Conservation (phyloP, 768 basidiomycete genomes). For the Boletales sp. region DNA sequence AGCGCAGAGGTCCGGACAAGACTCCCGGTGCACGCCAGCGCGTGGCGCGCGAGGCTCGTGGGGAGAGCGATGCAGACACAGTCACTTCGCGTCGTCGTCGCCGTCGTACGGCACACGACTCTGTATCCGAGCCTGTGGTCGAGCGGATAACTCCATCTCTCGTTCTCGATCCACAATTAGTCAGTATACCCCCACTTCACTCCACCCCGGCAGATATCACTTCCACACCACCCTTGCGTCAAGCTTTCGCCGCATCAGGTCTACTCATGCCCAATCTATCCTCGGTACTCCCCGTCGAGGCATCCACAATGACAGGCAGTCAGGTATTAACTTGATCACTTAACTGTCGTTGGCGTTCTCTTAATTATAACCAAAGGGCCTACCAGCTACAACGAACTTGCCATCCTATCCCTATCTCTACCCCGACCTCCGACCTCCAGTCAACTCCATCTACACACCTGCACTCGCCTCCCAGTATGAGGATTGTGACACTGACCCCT, state of each 20-base stretch:
- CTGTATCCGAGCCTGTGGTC: too few species aligned
- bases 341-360: slow-evolving; percentile 16
- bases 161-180: slow-evolving; percentile 25
- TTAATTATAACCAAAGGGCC: slow-evolving; percentile 25
- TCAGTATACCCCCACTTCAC: slow-evolving; percentile 16
- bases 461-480: slow-evolving; percentile 10
- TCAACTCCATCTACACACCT: background rate
- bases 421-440: background rate
- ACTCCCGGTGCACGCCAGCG: slow-evolving; percentile 77
- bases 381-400: slow-evolving; percentile 3
- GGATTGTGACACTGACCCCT: slow-evolving; percentile 10
- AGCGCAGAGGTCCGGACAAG: slow-evolving; percentile 78
- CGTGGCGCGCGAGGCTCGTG: slow-evolving; percentile 38
- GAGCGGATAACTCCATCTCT: too few species aligned
- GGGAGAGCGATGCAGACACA: slow-evolving; percentile 30
- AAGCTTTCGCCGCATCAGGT: slow-evolving; percentile 3
- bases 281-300: slow-evolving; percentile 4
- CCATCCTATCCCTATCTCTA: slow-evolving; percentile 4
- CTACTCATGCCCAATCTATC: slow-evolving; percentile 8
- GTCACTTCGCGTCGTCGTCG: slow-evolving; percentile 19
- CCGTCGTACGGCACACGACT: slow-evolving; percentile 16
- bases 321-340: slow-evolving; percentile 30
- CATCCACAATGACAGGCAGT: slow-evolving; percentile 14
- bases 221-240: background rate
- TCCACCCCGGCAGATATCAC: background rate